These are phyloP conservation scores for Lactarius hatsudake DNA, from an alignment of 768 basidiomycete genomes.

Conservation along the genomic window DNA sequence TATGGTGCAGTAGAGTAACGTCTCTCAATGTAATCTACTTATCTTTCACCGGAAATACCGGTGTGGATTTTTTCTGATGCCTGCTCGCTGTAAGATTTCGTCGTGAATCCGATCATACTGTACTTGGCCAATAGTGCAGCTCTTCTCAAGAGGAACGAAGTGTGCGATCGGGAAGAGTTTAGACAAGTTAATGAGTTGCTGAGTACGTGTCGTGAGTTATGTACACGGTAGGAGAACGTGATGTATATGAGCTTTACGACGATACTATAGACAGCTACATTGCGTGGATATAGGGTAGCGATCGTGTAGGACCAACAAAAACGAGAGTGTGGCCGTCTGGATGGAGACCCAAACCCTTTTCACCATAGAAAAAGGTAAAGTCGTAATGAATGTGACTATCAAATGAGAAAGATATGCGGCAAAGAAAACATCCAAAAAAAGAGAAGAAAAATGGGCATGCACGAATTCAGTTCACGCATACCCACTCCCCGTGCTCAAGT, in stretches of 20 bases:
- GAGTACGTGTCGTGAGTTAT: background rate
- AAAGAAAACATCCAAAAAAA: background rate
- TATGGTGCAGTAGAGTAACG: too few relatives aligned
- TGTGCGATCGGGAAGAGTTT: too few relatives aligned
- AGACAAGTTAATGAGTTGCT: background rate
- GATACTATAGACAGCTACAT: background rate
- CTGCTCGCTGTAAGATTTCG: too few relatives aligned
- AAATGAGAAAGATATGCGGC: background rate
- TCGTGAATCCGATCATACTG: too few relatives aligned
- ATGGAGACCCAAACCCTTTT: background rate
- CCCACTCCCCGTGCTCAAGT: slow-evolving; percentile 11
- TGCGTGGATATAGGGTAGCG: background rate
- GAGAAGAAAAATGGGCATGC: background rate
- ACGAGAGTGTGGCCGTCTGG: background rate
- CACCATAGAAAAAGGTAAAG: background rate
- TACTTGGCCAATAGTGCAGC: too few relatives aligned
- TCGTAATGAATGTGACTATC: background rate
- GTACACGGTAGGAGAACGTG: background rate
- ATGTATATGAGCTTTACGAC: background rate
- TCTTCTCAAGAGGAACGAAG: too few relatives aligned
- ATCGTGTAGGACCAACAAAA: background rate
- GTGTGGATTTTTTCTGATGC: too few relatives aligned
- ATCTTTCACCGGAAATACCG: too few relatives aligned
- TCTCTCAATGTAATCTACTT: too few relatives aligned
- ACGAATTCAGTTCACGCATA: background rate